A percentile compares a stretch with the other conserved stretches of the same genome.
These are phyloP conservation scores for Trichophyton benhamiae DNA, from an alignment of 2,329 filamentous ascomycete genomes.

Conservation along the genomic window DNA sequence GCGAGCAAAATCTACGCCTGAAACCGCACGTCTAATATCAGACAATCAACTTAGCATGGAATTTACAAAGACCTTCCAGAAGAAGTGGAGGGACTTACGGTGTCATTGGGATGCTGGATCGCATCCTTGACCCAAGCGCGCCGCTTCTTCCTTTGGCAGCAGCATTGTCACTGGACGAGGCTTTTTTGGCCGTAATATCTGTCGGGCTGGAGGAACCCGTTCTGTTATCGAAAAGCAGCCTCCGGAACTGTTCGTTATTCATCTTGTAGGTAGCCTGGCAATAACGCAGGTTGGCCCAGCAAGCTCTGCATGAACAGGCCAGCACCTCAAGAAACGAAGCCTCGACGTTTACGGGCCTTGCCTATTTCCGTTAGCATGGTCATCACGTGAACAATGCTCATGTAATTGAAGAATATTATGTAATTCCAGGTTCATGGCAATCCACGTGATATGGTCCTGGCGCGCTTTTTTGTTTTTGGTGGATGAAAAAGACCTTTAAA, in stretches of 20 bases:
- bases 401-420: no score
- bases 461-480: no score
- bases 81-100: slow-evolving; percentile 46
- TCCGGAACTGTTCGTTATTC: slow-evolving; percentile 94
- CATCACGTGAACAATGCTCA: no score
- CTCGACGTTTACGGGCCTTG: no score
- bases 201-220: slow-evolving; percentile 25
- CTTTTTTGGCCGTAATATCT: slow-evolving; percentile 10
- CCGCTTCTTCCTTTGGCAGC: slow-evolving; percentile 39
- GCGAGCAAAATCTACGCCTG: slow-evolving; percentile 61
- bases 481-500: no score
- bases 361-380: no score
- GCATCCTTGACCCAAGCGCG: slow-evolving; percentile 62
- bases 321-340: no score
- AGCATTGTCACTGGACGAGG: slow-evolving; percentile 20
- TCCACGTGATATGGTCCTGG: no score
- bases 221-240: slow-evolving; percentile 52
- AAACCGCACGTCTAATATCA: slow-evolving; percentile 49
- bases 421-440: no score
- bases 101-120: slow-evolving; percentile 83
- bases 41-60: neutral
- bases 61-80: neutral
- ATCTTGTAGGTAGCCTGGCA: slow-evolving; percentile 40
- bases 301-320: no score
- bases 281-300: neutral